phyloP scores from a whole-genome alignment of 2,329 filamentous ascomycete genomes.

The Fusarium buharicum region DNA sequence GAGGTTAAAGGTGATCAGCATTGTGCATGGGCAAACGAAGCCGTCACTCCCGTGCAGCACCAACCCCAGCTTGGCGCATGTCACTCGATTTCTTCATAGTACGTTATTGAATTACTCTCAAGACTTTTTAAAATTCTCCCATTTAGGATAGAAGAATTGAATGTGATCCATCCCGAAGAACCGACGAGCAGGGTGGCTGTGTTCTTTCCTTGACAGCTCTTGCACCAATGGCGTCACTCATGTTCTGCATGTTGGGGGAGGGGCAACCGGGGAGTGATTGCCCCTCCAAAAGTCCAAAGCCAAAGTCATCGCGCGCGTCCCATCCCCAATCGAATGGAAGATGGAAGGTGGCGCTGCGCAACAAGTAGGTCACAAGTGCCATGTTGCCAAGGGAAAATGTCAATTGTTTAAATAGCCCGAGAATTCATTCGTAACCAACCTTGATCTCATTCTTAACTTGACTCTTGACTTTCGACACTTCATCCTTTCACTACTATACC shows the following conservation, averaged over 20 bases:
- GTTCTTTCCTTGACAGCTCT: constrained; percentile 16
- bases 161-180: not conserved
- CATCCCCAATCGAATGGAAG: not conserved
- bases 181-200: constrained; percentile 30
- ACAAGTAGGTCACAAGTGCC: constrained; percentile 33
- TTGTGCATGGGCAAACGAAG: constrained; percentile 12
- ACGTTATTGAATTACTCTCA: not conserved
- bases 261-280: constrained; percentile 34
- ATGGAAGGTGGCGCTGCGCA: constrained; percentile 26
- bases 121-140: no score
- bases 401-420: constrained; percentile 27
- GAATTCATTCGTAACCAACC: not conserved
- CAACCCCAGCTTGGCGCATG: constrained; percentile 19
- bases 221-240: constrained; percentile 36
- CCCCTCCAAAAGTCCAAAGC: constrained; percentile 31
- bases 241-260: constrained; percentile 24
- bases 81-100: not conserved
- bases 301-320: constrained; percentile 9
- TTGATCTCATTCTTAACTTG: not conserved
- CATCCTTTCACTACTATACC: not conserved
- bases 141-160: not conserved
- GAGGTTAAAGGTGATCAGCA: constrained; percentile 9
- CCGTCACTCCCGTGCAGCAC: constrained; percentile 7
- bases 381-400: constrained; percentile 30
- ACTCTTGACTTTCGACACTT: constrained; percentile 5